These are phyloP conservation scores for Myochromella boudieri DNA, from an alignment of 768 basidiomycete species.

Conservation along the genomic window DNA sequence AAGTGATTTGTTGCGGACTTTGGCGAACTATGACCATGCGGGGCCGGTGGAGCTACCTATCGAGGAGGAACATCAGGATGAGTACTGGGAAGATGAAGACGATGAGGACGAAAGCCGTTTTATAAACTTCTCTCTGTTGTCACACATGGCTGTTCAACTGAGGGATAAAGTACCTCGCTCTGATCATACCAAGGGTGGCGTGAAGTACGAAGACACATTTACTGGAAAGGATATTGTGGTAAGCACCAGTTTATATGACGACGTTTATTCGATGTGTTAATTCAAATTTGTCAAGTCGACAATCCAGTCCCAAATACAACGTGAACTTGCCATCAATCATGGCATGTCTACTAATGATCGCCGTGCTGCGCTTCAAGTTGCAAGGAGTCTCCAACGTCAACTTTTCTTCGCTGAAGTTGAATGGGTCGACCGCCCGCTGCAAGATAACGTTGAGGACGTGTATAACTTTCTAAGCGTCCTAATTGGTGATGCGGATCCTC, in stretches of 20 bases:
- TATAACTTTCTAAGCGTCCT: conserved; percentile 90
- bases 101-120: conserved; percentile 75
- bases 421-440: conserved; percentile 80
- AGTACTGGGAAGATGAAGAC: conserved; percentile 60
- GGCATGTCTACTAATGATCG: conserved; percentile 76
- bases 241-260: too few species aligned
- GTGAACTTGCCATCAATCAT: conserved; percentile 76
- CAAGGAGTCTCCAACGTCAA: conserved; percentile 87
- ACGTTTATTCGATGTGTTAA: too few species aligned
- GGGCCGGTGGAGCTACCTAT: conserved; percentile 23
- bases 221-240: conserved; percentile 95
- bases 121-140: conserved; percentile 85
- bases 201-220: conserved; percentile 87
- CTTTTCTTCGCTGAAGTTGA: conserved; percentile 97
- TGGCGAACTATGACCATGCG: conserved; percentile 30
- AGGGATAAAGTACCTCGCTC: conserved; percentile 88
- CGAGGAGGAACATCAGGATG: conserved; percentile 36
- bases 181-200: conserved; percentile 89
- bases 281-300: conserved; percentile 56
- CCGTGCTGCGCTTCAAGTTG: conserved; percentile 82
- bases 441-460: conserved; percentile 90
- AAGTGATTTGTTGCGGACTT: conserved; percentile 33
- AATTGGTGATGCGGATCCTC: conserved; percentile 61
- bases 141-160: conserved; percentile 85
- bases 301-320: conserved; percentile 84